These are phyloP conservation scores for Chlorella sp. DNA, from an alignment of 139 green algal species.

Conservation along the genomic window DNA sequence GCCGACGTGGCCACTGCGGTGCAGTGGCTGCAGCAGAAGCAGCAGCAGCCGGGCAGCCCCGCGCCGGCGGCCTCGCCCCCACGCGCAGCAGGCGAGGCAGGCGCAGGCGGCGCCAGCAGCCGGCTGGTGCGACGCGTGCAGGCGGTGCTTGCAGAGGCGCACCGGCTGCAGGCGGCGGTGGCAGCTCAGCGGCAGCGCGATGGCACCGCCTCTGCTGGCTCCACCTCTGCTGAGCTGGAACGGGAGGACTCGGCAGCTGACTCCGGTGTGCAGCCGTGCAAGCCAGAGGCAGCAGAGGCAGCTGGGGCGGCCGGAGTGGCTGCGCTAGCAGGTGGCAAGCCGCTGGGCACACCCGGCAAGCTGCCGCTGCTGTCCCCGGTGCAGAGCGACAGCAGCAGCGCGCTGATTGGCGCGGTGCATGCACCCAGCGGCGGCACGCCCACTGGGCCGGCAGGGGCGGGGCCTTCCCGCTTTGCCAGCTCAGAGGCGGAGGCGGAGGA, in stretches of 20 bases:
- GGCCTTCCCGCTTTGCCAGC: too few relatives aligned
- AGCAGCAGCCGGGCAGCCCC: conserved; percentile 21
- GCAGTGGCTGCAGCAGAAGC: conserved; percentile 27
- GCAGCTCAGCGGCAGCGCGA: neutral
- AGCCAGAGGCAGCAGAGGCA: neutral
- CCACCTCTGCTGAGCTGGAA: neutral
- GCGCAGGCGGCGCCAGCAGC: neutral
- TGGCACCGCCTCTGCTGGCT: neutral
- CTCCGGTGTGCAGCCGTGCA: neutral
- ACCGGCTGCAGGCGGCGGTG: conserved; percentile 19
- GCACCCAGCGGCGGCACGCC: neutral
- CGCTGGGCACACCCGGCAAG: neutral
- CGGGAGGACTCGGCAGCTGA: neutral
- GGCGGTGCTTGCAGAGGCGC: conserved; percentile 2
- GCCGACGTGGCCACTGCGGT: neutral
- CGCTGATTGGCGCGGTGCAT: conserved; percentile 1
- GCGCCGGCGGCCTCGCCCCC: neutral
- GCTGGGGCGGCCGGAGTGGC: neutral
- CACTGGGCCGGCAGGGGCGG: too few relatives aligned
- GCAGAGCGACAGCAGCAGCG: conserved; percentile 13
- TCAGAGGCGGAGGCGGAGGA: too few relatives aligned
- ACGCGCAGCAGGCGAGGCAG: neutral
- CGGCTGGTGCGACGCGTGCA: conserved; percentile 11
- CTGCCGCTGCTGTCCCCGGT: conserved; percentile 28
- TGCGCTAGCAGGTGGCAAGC: neutral